Percentiles rank a stretch among this genome's conserved stretches.
phyloP scores from a whole-genome alignment of 2,329 filamentous ascomycete genomes.

The Mycosphaerella sp. region DNA sequence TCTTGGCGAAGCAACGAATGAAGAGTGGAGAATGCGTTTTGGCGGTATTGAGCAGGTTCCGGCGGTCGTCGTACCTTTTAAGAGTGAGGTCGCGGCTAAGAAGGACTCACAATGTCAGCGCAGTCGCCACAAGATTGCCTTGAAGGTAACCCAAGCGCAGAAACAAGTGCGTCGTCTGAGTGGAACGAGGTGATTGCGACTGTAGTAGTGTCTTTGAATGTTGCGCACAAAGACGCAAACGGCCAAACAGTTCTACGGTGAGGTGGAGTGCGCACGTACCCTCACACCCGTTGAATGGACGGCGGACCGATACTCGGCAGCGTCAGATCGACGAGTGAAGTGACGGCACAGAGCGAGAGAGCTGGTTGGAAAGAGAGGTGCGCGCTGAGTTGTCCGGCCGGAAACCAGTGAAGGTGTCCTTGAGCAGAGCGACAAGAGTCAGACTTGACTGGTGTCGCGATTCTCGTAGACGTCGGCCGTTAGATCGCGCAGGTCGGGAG shows the following conservation, averaged over 20 bases:
- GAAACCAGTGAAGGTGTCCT: slow-evolving; percentile 60
- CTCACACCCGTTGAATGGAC: slow-evolving; percentile 22
- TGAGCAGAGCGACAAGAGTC: slow-evolving; percentile 27
- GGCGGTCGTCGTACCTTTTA: not conserved
- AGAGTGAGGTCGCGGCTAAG: slow-evolving; percentile 20
- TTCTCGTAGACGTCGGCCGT: slow-evolving; percentile 30
- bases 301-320: slow-evolving; percentile 9
- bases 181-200: slow-evolving; percentile 1
- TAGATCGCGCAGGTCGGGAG: slow-evolving; percentile 25
- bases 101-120: slow-evolving; percentile 19
- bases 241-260: slow-evolving; percentile 13
- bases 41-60: slow-evolving; percentile 23
- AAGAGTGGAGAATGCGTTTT: slow-evolving; percentile 62
- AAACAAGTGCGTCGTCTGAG: slow-evolving; percentile 4
- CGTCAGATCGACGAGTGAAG: slow-evolving; percentile 4
- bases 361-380: slow-evolving; percentile 12
- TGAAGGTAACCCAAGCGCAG: not conserved
- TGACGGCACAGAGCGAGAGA: slow-evolving; percentile 12
- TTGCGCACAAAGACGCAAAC: slow-evolving; percentile 19
- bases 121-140: not conserved
- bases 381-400: slow-evolving; percentile 25
- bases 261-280: slow-evolving; percentile 23
- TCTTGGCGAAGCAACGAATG: slow-evolving; percentile 47
- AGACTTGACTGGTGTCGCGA: slow-evolving; percentile 15
- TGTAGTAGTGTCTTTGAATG: slow-evolving; percentile 6